Conservation (phyloP, 345 rosid species). For the Melaleuca alternifolia region DNA sequence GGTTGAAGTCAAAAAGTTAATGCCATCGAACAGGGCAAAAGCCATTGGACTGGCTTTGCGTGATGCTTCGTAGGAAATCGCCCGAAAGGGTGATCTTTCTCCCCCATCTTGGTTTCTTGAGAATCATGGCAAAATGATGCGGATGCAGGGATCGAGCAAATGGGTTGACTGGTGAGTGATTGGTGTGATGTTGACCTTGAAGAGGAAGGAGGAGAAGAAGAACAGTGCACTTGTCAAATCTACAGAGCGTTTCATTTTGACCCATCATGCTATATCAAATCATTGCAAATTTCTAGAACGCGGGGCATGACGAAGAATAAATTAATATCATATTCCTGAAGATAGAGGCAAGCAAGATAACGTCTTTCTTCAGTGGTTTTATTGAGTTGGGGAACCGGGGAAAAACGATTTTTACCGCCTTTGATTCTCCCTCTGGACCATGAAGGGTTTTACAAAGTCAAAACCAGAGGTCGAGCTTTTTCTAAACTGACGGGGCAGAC, state of each 20-base stretch:
- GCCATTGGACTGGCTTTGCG: background rate
- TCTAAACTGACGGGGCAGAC: background rate
- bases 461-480: background rate
- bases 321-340: background rate
- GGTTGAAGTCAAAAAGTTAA: background rate
- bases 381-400: background rate
- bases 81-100: background rate
- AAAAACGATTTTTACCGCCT: background rate
- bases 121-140: background rate
- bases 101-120: background rate
- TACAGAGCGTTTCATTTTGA: background rate
- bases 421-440: background rate
- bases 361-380: background rate
- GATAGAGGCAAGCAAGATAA: background rate
- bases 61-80: background rate
- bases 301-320: background rate
- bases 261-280: background rate
- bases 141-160: background rate
- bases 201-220: background rate
- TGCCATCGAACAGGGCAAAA: background rate
- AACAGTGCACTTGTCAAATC: background rate
- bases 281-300: background rate
- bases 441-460: background rate
- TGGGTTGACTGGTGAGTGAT: background rate
- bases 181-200: background rate